Evolutionary conservation across 768 basidiomycete genomes (phyloP).

Genomic region (Rhizopogon rudus): DNA sequence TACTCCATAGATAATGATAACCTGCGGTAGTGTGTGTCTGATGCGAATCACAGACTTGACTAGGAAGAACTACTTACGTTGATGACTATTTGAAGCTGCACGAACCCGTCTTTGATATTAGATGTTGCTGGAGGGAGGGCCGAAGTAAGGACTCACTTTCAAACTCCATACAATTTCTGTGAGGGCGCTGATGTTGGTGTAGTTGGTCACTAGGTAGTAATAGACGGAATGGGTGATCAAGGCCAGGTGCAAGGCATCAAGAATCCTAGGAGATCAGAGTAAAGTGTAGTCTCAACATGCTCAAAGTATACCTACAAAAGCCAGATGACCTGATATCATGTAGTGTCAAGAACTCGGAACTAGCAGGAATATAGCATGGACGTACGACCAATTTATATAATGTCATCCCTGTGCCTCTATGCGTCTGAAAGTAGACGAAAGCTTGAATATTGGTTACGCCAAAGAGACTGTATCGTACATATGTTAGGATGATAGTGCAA

Average conservation of each 20-base stretch:
- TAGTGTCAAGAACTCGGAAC: not conserved
- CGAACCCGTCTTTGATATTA: not conserved
- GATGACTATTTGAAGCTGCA: not conserved
- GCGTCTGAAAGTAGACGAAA: not conserved
- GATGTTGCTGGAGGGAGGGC: too few species aligned
- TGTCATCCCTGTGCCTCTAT: not conserved
- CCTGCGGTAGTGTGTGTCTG: not conserved
- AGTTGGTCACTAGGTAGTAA: constrained; percentile 32
- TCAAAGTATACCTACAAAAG: constrained; percentile 3
- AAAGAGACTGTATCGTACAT: not conserved
- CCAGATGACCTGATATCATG: constrained; percentile 1
- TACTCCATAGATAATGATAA: not conserved
- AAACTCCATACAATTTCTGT: constrained; percentile 24
- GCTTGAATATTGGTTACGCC: not conserved
- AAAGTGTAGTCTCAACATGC: not conserved
- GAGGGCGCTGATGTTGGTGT: constrained; percentile 23
- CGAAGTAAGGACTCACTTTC: not conserved
- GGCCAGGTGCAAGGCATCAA: constrained; percentile 31
- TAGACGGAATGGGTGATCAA: constrained; percentile 33
- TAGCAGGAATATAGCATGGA: not conserved
- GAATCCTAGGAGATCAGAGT: constrained; percentile 19
- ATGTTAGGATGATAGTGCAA: not conserved
- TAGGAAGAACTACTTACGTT: not conserved
- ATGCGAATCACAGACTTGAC: too few species aligned
- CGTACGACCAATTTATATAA: not conserved